Evolutionary conservation across 768 basidiomycete genomes (phyloP).

Genomic region (Termitomyces sp.): DNA sequence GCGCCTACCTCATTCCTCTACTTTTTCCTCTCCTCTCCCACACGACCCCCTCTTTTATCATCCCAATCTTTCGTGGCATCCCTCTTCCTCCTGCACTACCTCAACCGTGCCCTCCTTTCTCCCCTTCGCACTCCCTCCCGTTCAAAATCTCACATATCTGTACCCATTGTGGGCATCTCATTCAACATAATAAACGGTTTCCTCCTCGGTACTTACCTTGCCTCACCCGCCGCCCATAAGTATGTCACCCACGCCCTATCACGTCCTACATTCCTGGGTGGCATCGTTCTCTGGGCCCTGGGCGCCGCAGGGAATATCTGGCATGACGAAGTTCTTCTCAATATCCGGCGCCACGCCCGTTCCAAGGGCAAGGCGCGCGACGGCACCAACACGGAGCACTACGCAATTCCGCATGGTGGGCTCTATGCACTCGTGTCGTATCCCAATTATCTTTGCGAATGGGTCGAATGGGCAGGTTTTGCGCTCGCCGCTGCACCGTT

Average conservation of each 20-base stretch:
- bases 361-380: conserved; percentile 29
- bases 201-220: conserved; percentile 68
- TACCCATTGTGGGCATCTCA: conserved; percentile 47
- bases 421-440: conserved; percentile 80
- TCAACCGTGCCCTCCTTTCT: conserved; percentile 67
- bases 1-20: conserved; percentile 55
- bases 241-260: conserved; percentile 31
- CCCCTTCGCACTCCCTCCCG: conserved; percentile 80
- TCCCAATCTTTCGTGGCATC: conserved; percentile 49
- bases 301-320: conserved; percentile 80
- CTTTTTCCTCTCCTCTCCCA: conserved; percentile 44
- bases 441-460: conserved; percentile 94
- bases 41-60: conserved; percentile 26
- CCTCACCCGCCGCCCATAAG: conserved; percentile 47
- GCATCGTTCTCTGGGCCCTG: conserved; percentile 60
- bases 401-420: conserved; percentile 72
- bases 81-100: conserved; percentile 74
- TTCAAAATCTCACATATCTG: conserved; percentile 67
- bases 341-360: conserved; percentile 67
- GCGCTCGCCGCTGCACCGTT: conserved; percentile 68
- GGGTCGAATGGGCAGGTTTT: conserved; percentile 92
- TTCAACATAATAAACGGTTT: conserved; percentile 78
- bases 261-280: conserved; percentile 51
- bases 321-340: conserved; percentile 88
- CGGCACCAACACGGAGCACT: conserved; percentile 7